Evolutionary conservation across 441 rosid genomes (phyloP), one percentile per base, ranked within the genome.

Genomic region (Pelargonium cotyledonis): DNA sequence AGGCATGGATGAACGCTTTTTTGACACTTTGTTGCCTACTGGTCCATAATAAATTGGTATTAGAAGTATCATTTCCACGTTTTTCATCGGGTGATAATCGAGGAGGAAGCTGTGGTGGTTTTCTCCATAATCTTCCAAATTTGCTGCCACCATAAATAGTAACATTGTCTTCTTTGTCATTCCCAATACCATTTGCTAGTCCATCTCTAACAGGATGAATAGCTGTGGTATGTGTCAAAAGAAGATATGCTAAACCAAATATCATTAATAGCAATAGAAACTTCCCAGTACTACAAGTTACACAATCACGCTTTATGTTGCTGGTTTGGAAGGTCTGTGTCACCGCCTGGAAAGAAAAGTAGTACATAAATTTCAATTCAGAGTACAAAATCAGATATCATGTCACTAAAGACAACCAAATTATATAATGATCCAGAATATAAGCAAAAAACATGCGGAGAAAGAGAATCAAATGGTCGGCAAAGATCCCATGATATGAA

Each of bases 21-120:
- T 88, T 88, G 64, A 93, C 97, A 55, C 72, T 86, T 61, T 80
- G 82, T 74, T 89, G 90, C 68, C 91, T 84, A 12, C 70, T 84
- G 68, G 67, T 72, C 97, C 96, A 93, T 79, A 76, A 73, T 21
- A 82, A 79, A 67, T 81, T 85, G 44, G 73, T 65, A 68, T 70
- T 80, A 47, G 69, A 61, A 63, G 60, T 74, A 68, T 67, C 70
- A 55, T n/a, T 70, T 3, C 76, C 67, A 43, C 69, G 83, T 76
- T 80, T 84, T 77, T 87, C 91, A 70, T 89, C 92, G 18, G 98
- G 93, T 4, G 97, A 76, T 69, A 91, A 71, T n/a, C 87, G 84
- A 77, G 94, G 99, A 79, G 97, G 97, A 77, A 92, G 86, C 81
- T 96, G 82, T 5, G 95, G 96, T 7, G 93, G 80, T 68, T 76